Percentiles rank a stretch among this genome's conserved stretches.
These are phyloP conservation scores for Nidularia sp. DNA, from an alignment of 768 basidiomycete species.

Conservation along the genomic window DNA sequence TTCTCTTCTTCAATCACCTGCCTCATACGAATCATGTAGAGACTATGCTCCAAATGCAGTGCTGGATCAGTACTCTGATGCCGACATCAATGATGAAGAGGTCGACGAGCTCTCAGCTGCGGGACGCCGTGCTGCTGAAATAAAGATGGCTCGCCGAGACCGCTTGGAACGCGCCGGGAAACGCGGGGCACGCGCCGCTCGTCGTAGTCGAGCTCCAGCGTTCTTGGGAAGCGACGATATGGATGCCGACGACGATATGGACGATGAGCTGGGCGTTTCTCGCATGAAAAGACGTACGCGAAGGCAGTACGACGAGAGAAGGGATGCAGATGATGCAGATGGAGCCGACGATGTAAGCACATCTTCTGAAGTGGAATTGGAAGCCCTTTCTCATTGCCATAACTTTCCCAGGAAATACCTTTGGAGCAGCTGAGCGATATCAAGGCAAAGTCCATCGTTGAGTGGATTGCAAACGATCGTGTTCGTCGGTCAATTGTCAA, in stretches of 20 bases:
- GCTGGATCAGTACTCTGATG: slow-evolving; percentile 85
- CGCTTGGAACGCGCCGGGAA: slow-evolving; percentile 63
- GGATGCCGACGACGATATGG: slow-evolving; percentile 72
- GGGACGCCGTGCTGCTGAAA: slow-evolving; percentile 79
- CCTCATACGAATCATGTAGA: slow-evolving; percentile 25
- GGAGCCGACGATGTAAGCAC: slow-evolving; percentile 77
- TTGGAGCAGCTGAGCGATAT: slow-evolving; percentile 96
- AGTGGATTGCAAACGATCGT: slow-evolving; percentile 94
- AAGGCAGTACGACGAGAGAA: slow-evolving; percentile 90
- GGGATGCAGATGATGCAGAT: slow-evolving; percentile 87
- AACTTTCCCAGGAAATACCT: slow-evolving; percentile 71
- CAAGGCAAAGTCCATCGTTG: slow-evolving; percentile 94
- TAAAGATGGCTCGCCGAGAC: slow-evolving; percentile 86
- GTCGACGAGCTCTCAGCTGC: slow-evolving; percentile 62
- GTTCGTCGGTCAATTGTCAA: slow-evolving; percentile 87
- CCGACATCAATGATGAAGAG: slow-evolving; percentile 82
- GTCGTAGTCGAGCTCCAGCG: slow-evolving; percentile 77
- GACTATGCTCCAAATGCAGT: slow-evolving; percentile 84
- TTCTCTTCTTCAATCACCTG: neutral
- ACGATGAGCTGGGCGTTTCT: slow-evolving; percentile 58
- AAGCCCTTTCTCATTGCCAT: neutral
- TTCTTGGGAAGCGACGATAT: slow-evolving; percentile 83
- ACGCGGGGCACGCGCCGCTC: slow-evolving; percentile 69
- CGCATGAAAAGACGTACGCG: slow-evolving; percentile 81
- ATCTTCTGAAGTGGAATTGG: neutral